Conservation (phyloP, 768 basidiomycete genomes). For the Lentinula edodes region DNA sequence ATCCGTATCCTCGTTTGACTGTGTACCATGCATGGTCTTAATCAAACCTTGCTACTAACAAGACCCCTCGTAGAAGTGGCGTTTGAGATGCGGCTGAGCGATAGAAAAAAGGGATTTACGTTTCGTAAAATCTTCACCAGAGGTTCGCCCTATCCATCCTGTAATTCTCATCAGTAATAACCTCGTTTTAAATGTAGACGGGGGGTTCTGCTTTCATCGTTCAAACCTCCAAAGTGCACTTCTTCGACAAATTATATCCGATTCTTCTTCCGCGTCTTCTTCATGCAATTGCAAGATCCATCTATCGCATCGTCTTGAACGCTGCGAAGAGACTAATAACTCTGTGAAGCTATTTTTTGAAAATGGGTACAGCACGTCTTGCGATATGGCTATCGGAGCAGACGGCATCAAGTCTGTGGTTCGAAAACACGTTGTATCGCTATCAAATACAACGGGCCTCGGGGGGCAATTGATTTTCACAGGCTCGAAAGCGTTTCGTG, state of each 20-base stretch:
- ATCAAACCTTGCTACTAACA: background rate
- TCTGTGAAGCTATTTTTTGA: conserved; percentile 4
- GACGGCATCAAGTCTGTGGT: conserved; percentile 7
- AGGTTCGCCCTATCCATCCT: background rate
- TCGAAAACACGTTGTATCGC: background rate
- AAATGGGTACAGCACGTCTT: background rate
- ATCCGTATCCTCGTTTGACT: background rate
- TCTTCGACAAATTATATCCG: background rate
- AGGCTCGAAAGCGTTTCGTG: conserved; percentile 34
- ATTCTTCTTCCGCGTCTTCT: background rate
- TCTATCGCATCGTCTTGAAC: conserved; percentile 1
- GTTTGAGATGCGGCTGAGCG: conserved; percentile 25
- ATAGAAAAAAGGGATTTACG: conserved; percentile 23
- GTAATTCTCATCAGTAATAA: background rate
- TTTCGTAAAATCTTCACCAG: conserved; percentile 16
- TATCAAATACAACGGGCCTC: background rate
- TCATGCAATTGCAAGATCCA: background rate
- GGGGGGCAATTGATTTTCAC: conserved; percentile 22
- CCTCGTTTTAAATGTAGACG: background rate
- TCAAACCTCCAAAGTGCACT: conserved; percentile 1
- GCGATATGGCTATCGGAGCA: conserved; percentile 6
- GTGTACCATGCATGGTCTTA: too few relatives aligned
- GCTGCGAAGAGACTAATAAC: background rate
- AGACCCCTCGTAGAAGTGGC: conserved; percentile 12
- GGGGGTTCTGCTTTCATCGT: conserved; percentile 6